Base-by-base conservation (phyloP, 1,139 yeast genomes). In the Suhomyces taliae region DNA sequence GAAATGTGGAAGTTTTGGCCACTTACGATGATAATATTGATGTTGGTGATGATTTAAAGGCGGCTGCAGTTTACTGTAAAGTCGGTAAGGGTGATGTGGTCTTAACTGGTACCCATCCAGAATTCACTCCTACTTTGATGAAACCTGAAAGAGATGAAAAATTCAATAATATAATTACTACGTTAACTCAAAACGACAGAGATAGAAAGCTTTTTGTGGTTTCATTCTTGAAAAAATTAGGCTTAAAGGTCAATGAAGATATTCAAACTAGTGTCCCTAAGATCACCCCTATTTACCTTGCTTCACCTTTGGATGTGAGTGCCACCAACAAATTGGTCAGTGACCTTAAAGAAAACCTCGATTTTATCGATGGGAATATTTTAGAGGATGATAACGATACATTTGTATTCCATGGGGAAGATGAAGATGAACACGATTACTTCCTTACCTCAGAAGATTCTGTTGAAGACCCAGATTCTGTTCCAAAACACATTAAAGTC, bases 31-130 rank as follows among this genome's bases (percentile, higher is more conserved):
- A 77, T 1, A 60, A 64, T 0, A 64, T 70, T 1, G 81, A 76
- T 12, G 66, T 69, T 19, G 67, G 62, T 10, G 47, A 69, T 3
- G 56, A 61, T 1, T 73, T 74, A 11, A 82, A 87, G 2, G 95
- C 95, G 2, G 89, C 91, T 0, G 87, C 82, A 1, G 79, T 93
- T 2, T 69, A 79, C 48, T 79, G 90, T 56, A 71, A 74, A 12
- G 79, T 83, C 3, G 97, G 97, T 1, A 72, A 77, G 41, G 99
- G 99, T 2, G 72, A 70, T 35, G 96, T 85, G 0, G 65, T 93
- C 3, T 72, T 93, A n/a, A 74, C 87, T 3, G 98, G 98, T 0
- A 78, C 90, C 0, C 99, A 95, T 64, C 96, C 97, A 0, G 99
- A 95, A 64, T 90, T 85, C 59, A 74, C 83, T 1, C 84, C 90